Conservation (phyloP, 176 grass and related monocot species). For the Eleusine indica region DNA sequence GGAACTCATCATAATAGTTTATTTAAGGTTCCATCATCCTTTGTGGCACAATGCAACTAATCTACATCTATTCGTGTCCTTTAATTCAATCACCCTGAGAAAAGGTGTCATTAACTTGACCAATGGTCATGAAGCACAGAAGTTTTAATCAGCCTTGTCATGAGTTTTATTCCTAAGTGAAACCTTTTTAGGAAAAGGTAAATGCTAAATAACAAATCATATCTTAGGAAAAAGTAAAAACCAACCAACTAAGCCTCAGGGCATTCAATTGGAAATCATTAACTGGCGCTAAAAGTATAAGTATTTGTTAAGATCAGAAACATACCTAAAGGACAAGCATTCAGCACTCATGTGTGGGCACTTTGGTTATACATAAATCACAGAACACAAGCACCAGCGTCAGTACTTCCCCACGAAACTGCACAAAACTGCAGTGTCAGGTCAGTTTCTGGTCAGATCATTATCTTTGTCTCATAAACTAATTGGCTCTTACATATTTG, state of each 20-base stretch:
- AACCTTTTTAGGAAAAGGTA: not conserved
- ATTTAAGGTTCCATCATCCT: constrained; percentile 43
- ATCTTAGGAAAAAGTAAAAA: not conserved
- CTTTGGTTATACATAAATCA: not conserved
- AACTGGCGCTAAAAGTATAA: not conserved
- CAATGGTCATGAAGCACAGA: constrained; percentile 20
- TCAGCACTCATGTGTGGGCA: not conserved
- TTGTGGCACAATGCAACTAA: constrained; percentile 17
- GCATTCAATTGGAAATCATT: constrained; percentile 14
- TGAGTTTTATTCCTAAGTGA: constrained; percentile 9
- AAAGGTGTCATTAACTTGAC: constrained; percentile 34
- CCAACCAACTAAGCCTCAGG: not conserved
- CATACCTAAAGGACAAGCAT: constrained; percentile 33
- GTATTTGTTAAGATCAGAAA: constrained; percentile 23
- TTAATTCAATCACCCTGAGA: constrained; percentile 32
- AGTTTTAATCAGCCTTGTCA: constrained; percentile 31
- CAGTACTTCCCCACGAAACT: constrained; percentile 13
- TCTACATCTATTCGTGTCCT: constrained; percentile 30
- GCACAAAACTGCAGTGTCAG: constrained; percentile 23
- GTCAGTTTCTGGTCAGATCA: constrained; percentile 11
- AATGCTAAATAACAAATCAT: constrained; percentile 18
- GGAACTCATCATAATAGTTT: constrained; percentile 38
- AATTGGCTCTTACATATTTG: not conserved
- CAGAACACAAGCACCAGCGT: constrained; percentile 1
- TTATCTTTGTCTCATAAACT: not conserved